These are phyloP conservation scores for Epichloe hybrida DNA, from an alignment of 2,329 filamentous ascomycete genomes.

Conservation along the genomic window DNA sequence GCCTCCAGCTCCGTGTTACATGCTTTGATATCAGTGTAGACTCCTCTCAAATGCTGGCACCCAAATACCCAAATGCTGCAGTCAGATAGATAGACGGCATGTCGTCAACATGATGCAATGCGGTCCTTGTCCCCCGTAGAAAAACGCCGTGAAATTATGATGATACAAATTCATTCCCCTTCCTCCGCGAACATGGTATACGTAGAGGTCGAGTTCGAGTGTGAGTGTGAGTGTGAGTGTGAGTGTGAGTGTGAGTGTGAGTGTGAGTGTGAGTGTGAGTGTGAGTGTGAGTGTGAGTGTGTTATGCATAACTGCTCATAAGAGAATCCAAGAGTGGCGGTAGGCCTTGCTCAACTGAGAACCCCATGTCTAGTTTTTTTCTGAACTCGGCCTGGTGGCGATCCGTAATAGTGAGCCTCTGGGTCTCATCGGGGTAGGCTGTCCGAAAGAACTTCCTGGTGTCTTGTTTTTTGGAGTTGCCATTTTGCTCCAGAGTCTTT, in stretches of 20 bases:
- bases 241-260: too few relatives aligned
- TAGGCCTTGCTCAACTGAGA: neutral
- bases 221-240: too few relatives aligned
- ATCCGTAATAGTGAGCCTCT: constrained; percentile 26
- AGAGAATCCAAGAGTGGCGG: neutral
- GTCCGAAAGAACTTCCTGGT: constrained; percentile 20
- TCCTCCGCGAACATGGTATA: neutral
- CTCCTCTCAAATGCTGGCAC: neutral
- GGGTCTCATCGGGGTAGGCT: constrained; percentile 24
- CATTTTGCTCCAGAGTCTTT: constrained; percentile 52
- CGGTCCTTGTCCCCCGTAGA: neutral
- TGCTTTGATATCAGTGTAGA: neutral
- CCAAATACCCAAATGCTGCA: neutral
- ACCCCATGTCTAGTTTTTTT: constrained; percentile 6
- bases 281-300: neutral
- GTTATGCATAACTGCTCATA: neutral
- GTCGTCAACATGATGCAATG: neutral
- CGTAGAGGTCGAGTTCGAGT: neutral
- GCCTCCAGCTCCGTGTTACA: neutral
- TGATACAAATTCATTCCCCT: neutral
- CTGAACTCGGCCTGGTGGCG: constrained; percentile 15
- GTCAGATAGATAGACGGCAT: neutral
- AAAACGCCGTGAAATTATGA: neutral
- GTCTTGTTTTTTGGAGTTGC: constrained; percentile 28
- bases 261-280: too few relatives aligned